Evolutionary conservation across 2,329 filamentous ascomycete species (phyloP).

Genomic region (Neofusicoccum sp.): DNA sequence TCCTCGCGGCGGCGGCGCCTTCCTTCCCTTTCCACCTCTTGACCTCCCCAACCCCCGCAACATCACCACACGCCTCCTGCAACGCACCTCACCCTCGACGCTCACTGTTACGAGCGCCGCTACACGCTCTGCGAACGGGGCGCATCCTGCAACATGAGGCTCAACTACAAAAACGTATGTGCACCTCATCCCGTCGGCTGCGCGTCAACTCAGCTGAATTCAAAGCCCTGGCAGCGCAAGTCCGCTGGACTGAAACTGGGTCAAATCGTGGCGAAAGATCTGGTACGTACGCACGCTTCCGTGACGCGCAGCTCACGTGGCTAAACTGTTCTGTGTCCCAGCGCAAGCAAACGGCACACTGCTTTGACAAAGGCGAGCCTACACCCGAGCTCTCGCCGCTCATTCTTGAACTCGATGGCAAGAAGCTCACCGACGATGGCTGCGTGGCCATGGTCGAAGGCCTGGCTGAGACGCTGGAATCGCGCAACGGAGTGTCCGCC

Average conservation of each 20-base stretch:
- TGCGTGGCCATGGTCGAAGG: conserved; percentile 43
- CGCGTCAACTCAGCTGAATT: not conserved
- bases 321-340: conserved; percentile 21
- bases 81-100: not conserved
- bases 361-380: conserved; percentile 26
- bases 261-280: conserved; percentile 44
- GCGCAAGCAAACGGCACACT: conserved; percentile 30
- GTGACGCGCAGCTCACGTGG: conserved; percentile 26
- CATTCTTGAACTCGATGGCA: conserved; percentile 47
- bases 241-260: conserved; percentile 48
- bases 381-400: conserved; percentile 31
- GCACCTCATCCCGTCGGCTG: not conserved
- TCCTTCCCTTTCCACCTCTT: not conserved
- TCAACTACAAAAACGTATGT: conserved; percentile 42
- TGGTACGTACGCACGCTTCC: conserved; percentile 32
- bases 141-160: conserved; percentile 23
- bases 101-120: not conserved
- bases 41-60: not conserved
- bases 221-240: conserved; percentile 36
- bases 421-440: conserved; percentile 47
- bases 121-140: not conserved
- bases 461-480: conserved; percentile 40
- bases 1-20: not conserved
- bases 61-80: not conserved
- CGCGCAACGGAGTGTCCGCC: conserved; percentile 25